Evolutionary conservation across 2,329 filamentous ascomycete species (phyloP).

Genomic region (Scedosporium minutisporum): DNA sequence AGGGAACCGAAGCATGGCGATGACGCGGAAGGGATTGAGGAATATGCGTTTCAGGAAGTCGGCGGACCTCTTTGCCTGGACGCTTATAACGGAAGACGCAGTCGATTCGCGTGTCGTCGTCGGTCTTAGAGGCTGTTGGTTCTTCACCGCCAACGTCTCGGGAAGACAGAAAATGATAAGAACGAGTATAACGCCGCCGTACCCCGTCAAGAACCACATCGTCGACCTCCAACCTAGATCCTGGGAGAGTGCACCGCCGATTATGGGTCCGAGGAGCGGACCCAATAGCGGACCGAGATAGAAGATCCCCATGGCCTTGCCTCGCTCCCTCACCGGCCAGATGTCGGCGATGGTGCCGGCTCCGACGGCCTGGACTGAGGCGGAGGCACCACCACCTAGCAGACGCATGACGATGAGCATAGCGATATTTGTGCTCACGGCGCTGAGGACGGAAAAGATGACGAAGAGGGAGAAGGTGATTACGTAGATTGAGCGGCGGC

Average conservation of each 20-base stretch:
- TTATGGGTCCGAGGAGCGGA: slow-evolving; percentile 64
- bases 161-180: slow-evolving; percentile 53
- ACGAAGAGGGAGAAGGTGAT: slow-evolving; percentile 63
- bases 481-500: slow-evolving; percentile 70
- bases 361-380: slow-evolving; percentile 73
- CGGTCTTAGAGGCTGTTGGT: slow-evolving; percentile 20
- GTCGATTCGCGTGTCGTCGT: slow-evolving; percentile 55
- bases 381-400: slow-evolving; percentile 64
- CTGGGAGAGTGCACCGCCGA: slow-evolving; percentile 64
- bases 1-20: slow-evolving; percentile 64
- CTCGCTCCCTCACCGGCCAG: slow-evolving; percentile 64
- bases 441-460: slow-evolving; percentile 60
- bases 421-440: slow-evolving; percentile 56
- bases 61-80: not conserved
- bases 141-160: slow-evolving; percentile 43
- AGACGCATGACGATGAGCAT: slow-evolving; percentile 74
- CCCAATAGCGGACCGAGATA: slow-evolving; percentile 71
- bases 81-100: slow-evolving; percentile 2
- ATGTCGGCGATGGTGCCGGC: slow-evolving; percentile 76
- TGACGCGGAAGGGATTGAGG: slow-evolving; percentile 61
- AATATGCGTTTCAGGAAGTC: slow-evolving; percentile 34
- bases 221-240: slow-evolving; percentile 65
- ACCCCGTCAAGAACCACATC: slow-evolving; percentile 68
- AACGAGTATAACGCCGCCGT: slow-evolving; percentile 49
- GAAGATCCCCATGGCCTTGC: slow-evolving; percentile 72